Conservation (phyloP, 768 basidiomycete genomes). For the Rhodotorula taiwanensis region DNA sequence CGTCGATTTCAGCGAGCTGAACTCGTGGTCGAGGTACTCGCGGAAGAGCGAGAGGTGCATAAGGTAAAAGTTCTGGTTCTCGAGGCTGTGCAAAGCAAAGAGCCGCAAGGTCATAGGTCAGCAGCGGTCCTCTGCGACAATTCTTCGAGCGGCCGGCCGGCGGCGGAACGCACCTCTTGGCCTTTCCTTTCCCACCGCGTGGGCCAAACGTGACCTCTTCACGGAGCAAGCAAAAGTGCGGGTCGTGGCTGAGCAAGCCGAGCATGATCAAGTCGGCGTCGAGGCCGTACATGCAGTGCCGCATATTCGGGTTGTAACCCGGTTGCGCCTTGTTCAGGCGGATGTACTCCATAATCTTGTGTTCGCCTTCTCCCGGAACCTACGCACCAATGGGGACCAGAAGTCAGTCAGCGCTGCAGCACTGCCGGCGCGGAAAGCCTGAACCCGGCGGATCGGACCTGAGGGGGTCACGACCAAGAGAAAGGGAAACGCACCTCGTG, state of each 20-base stretch:
- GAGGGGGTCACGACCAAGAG: too few species aligned
- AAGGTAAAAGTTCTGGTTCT: slow-evolving; percentile 85
- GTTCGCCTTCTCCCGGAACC: slow-evolving; percentile 94
- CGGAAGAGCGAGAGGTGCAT: slow-evolving; percentile 89
- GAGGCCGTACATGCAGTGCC: slow-evolving; percentile 96
- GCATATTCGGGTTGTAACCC: slow-evolving; percentile 89
- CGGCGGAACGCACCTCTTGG: slow-evolving; percentile 18
- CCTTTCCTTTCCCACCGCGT: slow-evolving; percentile 60
- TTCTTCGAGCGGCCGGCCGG: too few species aligned
- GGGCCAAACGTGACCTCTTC: slow-evolving; percentile 99
- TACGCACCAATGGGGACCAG: slow-evolving; percentile 2
- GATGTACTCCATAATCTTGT: slow-evolving; percentile 99
- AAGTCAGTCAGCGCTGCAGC: neutral
- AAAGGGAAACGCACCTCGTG: slow-evolving; percentile 61
- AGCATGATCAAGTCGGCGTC: slow-evolving; percentile 99
- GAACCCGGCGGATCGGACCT: too few species aligned
- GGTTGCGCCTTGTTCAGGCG: slow-evolving; percentile 88
- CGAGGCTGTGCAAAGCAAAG: slow-evolving; percentile 47
- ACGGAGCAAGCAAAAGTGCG: slow-evolving; percentile 92
- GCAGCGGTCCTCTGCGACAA: too few species aligned
- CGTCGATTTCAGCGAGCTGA: slow-evolving; percentile 53
- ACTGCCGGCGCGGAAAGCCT: neutral
- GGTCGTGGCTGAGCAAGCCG: slow-evolving; percentile 91
- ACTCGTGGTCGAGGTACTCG: slow-evolving; percentile 96
- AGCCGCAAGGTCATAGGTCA: neutral